A percentile compares a stretch with the other conserved stretches of the same genome.
phyloP scores from a whole-genome alignment of 306 rosid genomes.

The Cucurbita pepo region DNA sequence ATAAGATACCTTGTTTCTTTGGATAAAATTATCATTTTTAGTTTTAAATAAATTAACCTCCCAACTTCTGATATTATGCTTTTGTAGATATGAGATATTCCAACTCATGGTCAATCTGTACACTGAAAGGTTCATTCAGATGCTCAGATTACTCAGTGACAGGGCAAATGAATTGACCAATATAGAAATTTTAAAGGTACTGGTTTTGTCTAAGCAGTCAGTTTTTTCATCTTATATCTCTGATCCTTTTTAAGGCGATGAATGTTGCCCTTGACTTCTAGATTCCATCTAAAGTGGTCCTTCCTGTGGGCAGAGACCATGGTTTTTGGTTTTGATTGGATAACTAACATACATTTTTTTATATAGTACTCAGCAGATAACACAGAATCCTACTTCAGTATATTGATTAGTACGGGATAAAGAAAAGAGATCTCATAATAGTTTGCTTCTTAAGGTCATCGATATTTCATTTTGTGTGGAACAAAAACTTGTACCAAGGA shows the following conservation, averaged over 20 bases:
- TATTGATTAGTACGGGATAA: not conserved
- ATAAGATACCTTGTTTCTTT: not conserved
- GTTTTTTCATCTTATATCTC: slow-evolving; percentile 5
- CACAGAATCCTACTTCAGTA: not conserved
- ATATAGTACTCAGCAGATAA: not conserved
- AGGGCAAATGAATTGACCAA: slow-evolving; percentile 76
- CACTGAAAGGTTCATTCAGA: slow-evolving; percentile 91
- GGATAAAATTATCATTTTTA: not conserved
- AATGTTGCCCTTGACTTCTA: not conserved
- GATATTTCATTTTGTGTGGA: not conserved
- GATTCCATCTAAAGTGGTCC: not conserved
- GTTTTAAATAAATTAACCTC: not conserved
- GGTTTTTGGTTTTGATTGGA: not conserved
- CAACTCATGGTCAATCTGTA: slow-evolving; percentile 92
- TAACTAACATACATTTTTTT: not conserved
- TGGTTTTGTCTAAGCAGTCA: slow-evolving; percentile 7
- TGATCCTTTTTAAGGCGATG: not conserved
- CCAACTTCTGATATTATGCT: slow-evolving; percentile 12
- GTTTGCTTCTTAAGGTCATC: not conserved
- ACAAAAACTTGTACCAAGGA: not conserved
- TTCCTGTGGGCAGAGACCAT: not conserved
- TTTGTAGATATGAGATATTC: slow-evolving; percentile 87
- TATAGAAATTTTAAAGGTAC: slow-evolving; percentile 88
- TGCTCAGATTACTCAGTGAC: slow-evolving; percentile 92
- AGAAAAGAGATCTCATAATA: not conserved